These are phyloP conservation scores for Serendipita sp. DNA, from an alignment of 768 basidiomycete genomes.

Conservation along the genomic window DNA sequence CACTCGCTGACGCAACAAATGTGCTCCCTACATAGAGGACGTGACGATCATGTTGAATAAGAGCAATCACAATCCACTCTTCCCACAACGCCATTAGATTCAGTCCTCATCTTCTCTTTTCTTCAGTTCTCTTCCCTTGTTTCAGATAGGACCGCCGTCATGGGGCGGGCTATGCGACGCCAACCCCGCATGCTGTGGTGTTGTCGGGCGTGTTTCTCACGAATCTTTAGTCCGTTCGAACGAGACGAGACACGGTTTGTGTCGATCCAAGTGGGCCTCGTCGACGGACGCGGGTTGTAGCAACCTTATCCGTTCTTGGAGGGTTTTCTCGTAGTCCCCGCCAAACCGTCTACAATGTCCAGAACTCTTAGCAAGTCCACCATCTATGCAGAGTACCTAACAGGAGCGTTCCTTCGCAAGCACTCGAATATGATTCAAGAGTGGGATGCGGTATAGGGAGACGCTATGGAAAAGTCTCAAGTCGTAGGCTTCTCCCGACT, in stretches of 20 bases:
- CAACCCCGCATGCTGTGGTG: neutral
- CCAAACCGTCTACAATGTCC: constrained; percentile 29
- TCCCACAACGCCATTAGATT: neutral
- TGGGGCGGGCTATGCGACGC: neutral
- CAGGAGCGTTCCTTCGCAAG: constrained; percentile 47
- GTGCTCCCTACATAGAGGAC: neutral
- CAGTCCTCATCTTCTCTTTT: neutral
- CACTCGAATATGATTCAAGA: constrained; percentile 56
- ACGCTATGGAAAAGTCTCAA: too few relatives aligned
- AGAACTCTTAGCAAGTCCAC: constrained; percentile 20
- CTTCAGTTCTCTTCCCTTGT: neutral
- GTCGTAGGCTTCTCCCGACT: too few relatives aligned
- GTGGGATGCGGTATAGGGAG: constrained; percentile 69
- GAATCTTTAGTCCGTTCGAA: neutral
- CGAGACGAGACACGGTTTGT: neutral
- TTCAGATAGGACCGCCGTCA: neutral
- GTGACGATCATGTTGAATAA: neutral
- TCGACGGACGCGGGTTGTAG: neutral
- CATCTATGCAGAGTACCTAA: constrained; percentile 25
- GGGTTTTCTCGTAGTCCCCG: constrained; percentile 25
- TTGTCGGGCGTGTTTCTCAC: neutral
- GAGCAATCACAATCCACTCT: neutral
- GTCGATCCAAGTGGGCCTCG: neutral
- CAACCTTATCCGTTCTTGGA: neutral
- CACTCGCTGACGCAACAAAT: neutral